Evolutionary conservation across 2,329 filamentous ascomycete species (phyloP), one percentile per base, ranked within the genome.

Genomic region (Achaetomium macrosporum): DNA sequence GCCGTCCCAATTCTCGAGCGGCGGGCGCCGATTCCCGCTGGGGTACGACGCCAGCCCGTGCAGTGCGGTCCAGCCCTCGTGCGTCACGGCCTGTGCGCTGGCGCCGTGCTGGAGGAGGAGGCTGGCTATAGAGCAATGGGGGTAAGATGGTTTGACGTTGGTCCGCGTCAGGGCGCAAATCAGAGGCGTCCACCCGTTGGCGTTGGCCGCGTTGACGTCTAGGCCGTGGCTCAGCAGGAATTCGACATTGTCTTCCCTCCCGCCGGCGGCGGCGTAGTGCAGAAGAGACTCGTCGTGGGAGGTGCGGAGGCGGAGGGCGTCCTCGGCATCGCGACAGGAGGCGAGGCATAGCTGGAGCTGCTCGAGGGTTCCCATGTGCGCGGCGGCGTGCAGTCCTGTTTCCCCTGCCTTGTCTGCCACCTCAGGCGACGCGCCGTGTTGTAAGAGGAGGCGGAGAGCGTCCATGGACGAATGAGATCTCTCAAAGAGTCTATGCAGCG

Each of bases 161-260:
- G 33, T 30, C 9, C 49, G 39, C 2, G 41, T 53, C 16, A 68
- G 47, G 8, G 64, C 64, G 39, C 64, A 68, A 31, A 65, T 48
- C 16, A 68, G 52, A 6, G 65, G 65, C 11, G 65, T 68, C 65
- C 65, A 68, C 42, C 63, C 59, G 41, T 64, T 63, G 10, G 45
- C 11, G 51, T 54, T 67, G 1, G 20, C 31, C 1, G 45, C 40
- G 42, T 67, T 61, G 29, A 64, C 56, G 42, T 64, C 48, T 1
- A 61, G 17, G 30, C 63, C 60, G 3, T 41, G 42, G 17, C 20
- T 13, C 2, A 61, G 43, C 2, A 62, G 55, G 40, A 54, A 62
- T 12, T 58, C 55, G 13, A 66, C 41, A 0, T 58, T 57, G 12
- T 62, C 60, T 17, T 42, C 12, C 1, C 58, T 52, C 11, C 61